Evolutionary conservation across 345 rosid species (phyloP).

Genomic region (Boechera stricta): DNA sequence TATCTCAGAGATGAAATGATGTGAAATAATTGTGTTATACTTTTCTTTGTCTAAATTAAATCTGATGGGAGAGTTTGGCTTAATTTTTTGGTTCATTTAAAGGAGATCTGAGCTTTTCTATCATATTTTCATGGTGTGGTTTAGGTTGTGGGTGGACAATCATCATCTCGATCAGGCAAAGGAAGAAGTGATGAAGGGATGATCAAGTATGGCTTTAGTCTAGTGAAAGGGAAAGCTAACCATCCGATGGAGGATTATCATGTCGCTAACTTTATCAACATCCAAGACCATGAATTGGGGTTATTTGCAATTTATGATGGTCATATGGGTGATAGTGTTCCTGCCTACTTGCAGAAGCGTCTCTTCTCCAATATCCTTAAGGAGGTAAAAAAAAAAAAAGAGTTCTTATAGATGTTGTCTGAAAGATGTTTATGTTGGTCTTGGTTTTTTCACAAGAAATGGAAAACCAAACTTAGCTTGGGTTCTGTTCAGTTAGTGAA

Average conservation of each 20-base stretch:
- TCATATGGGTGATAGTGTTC: slow-evolving; percentile 73
- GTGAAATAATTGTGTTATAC: too few species aligned
- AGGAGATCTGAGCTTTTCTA: not conserved
- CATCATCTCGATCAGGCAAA: slow-evolving; percentile 67
- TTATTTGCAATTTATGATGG: slow-evolving; percentile 83
- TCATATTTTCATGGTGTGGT: not conserved
- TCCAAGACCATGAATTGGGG: slow-evolving; percentile 67
- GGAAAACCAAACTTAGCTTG: not conserved
- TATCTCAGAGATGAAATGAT: too few species aligned
- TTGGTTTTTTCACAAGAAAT: too few species aligned
- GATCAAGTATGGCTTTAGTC: slow-evolving; percentile 70
- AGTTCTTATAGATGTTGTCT: too few species aligned
- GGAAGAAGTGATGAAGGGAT: slow-evolving; percentile 61
- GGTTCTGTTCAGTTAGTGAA: slow-evolving; percentile 7
- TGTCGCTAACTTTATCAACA: slow-evolving; percentile 67
- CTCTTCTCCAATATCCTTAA: slow-evolving; percentile 71
- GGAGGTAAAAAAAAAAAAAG: slow-evolving; percentile 56
- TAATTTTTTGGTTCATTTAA: too few species aligned
- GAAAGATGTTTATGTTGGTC: too few species aligned
- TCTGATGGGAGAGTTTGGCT: too few species aligned
- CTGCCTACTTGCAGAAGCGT: slow-evolving; percentile 70
- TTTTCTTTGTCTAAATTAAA: too few species aligned
- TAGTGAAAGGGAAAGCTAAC: slow-evolving; percentile 79
- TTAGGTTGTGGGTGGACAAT: slow-evolving; percentile 60
- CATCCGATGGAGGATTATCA: slow-evolving; percentile 92